These are phyloP conservation scores for Clavispora phyllophila DNA, from an alignment of 805 yeast genomes.

Conservation along the genomic window DNA sequence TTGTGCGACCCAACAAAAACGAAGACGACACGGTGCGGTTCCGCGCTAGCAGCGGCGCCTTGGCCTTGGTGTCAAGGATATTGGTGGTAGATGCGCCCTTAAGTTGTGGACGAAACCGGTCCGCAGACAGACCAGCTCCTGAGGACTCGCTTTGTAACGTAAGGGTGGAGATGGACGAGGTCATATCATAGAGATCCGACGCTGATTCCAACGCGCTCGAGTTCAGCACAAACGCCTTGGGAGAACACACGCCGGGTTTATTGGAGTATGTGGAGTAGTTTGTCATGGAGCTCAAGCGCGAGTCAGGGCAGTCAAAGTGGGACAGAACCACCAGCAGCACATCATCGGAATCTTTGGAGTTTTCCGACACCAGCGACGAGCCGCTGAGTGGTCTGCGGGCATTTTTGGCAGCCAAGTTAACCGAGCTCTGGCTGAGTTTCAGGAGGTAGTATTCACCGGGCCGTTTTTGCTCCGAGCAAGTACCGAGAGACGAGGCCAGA, in stretches of 20 bases:
- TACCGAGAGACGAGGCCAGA: conserved; percentile 21
- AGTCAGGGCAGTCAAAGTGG: conserved; percentile 31
- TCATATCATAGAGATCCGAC: conserved; percentile 7
- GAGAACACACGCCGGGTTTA: not conserved
- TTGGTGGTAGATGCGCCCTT: conserved; percentile 11
- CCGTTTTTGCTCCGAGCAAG: conserved; percentile 22
- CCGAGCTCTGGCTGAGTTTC: conserved; percentile 22
- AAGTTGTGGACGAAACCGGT: conserved; percentile 7
- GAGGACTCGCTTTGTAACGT: conserved; percentile 10
- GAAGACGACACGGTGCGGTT: conserved; percentile 12
- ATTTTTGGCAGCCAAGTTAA: conserved; percentile 10
- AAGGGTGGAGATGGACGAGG: conserved; percentile 18
- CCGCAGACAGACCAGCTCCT: not conserved
- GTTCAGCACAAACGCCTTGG: conserved; percentile 1
- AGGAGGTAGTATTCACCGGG: conserved; percentile 39
- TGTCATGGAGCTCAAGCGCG: conserved; percentile 36
- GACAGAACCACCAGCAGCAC: conserved; percentile 26
- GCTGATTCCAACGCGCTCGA: conserved; percentile 1
- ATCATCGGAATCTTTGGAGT: conserved; percentile 31
- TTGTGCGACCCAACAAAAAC: conserved; percentile 26
- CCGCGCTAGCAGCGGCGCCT: conserved; percentile 4
- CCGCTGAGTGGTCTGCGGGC: conserved; percentile 26
- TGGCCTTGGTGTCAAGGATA: conserved; percentile 3
- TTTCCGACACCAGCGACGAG: conserved; percentile 26
- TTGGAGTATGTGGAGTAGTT: conserved; percentile 19